phyloP scores from a whole-genome alignment of 2,329 filamentous ascomycete species.

The Plectosphaerella cucumerina region DNA sequence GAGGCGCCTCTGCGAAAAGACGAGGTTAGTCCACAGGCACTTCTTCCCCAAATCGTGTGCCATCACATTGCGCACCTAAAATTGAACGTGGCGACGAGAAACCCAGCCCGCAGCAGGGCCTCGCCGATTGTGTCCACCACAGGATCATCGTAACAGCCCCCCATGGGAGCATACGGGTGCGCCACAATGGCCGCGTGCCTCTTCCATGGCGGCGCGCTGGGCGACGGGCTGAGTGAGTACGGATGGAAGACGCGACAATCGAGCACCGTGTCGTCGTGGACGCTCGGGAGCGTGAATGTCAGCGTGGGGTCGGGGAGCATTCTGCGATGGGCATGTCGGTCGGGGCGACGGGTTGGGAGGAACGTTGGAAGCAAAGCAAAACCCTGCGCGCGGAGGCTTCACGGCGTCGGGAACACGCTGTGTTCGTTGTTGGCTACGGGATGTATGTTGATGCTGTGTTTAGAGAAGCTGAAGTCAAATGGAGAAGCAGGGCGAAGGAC shows the following conservation, averaged over 20 bases:
- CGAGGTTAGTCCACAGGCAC: not conserved
- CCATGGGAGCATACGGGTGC: constrained; percentile 86
- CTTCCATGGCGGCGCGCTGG: constrained; percentile 34
- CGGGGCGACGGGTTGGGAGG: no score
- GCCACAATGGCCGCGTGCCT: constrained; percentile 64
- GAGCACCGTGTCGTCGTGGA: constrained; percentile 72
- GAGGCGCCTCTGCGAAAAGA: constrained; percentile 62
- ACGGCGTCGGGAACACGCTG: no score
- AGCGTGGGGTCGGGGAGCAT: constrained; percentile 56
- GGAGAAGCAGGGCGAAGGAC: not conserved
- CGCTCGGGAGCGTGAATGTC: constrained; percentile 76
- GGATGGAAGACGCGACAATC: constrained; percentile 83
- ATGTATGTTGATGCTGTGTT: no score
- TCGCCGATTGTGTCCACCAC: constrained; percentile 65
- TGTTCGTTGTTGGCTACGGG: no score
- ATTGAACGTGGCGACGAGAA: constrained; percentile 83
- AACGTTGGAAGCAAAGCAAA: no score
- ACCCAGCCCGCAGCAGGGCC: constrained; percentile 65
- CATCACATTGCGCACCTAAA: constrained; percentile 74
- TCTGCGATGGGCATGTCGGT: constrained; percentile 9
- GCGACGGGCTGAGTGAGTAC: constrained; percentile 30
- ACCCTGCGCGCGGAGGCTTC: no score
- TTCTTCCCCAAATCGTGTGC: not conserved
- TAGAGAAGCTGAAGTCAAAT: not conserved
- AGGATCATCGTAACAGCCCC: constrained; percentile 79